These are phyloP conservation scores for Monosporascus sp. DNA, from an alignment of 2,329 filamentous ascomycete genomes.

Conservation along the genomic window DNA sequence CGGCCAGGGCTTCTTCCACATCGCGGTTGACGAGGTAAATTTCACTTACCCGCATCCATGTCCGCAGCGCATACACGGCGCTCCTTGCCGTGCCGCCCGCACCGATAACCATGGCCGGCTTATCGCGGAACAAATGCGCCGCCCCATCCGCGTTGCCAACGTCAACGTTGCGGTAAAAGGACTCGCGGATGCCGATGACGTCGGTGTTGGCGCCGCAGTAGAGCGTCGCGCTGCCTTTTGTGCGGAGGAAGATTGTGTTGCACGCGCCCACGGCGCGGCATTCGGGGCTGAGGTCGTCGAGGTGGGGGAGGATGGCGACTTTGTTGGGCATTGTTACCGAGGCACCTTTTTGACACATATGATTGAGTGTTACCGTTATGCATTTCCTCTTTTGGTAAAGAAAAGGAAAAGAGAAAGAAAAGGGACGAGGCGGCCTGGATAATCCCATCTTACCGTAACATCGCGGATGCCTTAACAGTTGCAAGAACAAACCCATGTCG, in stretches of 20 bases:
- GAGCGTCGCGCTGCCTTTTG: conserved; percentile 39
- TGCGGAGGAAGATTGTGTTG: conserved; percentile 69
- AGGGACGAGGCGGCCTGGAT: too few species aligned
- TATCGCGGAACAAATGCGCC: conserved; percentile 42
- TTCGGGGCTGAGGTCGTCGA: conserved; percentile 70
- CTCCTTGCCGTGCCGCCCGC: conserved; percentile 75
- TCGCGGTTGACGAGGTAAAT: conserved; percentile 79
- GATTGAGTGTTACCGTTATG: background rate
- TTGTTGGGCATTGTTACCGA: conserved; percentile 84
- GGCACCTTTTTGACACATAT: conserved; percentile 42
- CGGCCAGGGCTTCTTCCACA: conserved; percentile 57
- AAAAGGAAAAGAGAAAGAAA: too few species aligned
- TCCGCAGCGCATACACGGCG: conserved; percentile 69
- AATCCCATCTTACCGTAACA: conserved; percentile 50
- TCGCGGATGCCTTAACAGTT: conserved; percentile 48
- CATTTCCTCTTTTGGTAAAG: too few species aligned
- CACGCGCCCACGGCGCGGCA: conserved; percentile 69
- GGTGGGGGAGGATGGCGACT: conserved; percentile 65
- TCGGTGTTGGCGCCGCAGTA: conserved; percentile 78
- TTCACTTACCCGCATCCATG: conserved; percentile 60
- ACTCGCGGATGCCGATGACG: conserved; percentile 70
- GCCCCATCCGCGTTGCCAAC: conserved; percentile 29
- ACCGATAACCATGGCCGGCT: conserved; percentile 68
- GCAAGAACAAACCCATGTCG: conserved; percentile 43
- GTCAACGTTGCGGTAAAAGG: conserved; percentile 54